A percentile compares a stretch with the other conserved stretches of the same genome.
These are phyloP conservation scores for Rhizoclosmatium globosum DNA, from an alignment of 192 early-diverging fungal genomes.

Conservation along the genomic window DNA sequence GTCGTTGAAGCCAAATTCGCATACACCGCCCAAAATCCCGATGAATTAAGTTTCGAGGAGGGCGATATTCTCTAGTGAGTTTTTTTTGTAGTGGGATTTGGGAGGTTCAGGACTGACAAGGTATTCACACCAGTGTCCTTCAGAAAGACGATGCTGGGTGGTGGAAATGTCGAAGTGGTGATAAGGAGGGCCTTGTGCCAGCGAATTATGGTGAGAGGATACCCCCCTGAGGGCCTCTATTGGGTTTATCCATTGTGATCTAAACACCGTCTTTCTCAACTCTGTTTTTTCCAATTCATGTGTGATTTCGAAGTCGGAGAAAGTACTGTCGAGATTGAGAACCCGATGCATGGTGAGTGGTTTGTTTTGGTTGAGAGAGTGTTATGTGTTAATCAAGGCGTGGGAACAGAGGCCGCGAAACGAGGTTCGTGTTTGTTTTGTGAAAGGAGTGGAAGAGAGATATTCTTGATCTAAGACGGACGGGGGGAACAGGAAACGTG, in stretches of 20 bases:
- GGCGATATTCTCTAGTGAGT: constrained; percentile 55
- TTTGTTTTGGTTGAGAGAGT: no score
- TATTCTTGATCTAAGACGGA: constrained; percentile 5
- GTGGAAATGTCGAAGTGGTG: constrained; percentile 62
- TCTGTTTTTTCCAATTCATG: neutral
- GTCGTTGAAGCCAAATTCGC: constrained; percentile 61
- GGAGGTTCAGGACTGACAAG: neutral
- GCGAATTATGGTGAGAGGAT: constrained; percentile 52
- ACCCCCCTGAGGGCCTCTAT: neutral
- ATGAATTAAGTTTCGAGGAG: constrained; percentile 60
- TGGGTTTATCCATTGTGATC: neutral
- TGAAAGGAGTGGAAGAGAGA: neutral
- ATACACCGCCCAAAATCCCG: constrained; percentile 54
- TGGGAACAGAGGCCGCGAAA: constrained; percentile 52
- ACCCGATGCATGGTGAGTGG: constrained; percentile 61
- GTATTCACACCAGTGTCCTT: constrained; percentile 42
- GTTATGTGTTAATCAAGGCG: constrained; percentile 45
- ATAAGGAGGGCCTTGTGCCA: constrained; percentile 60
- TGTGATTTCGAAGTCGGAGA: constrained; percentile 53
- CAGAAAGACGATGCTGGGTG: constrained; percentile 58
- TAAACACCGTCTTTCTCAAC: neutral
- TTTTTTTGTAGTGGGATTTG: neutral
- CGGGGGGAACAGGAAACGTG: constrained; percentile 45
- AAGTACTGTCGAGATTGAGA: constrained; percentile 57
- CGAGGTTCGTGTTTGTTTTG: neutral